Base-by-base conservation (phyloP, 2,329 filamentous ascomycete genomes). In the Diplodia sapinea region DNA sequence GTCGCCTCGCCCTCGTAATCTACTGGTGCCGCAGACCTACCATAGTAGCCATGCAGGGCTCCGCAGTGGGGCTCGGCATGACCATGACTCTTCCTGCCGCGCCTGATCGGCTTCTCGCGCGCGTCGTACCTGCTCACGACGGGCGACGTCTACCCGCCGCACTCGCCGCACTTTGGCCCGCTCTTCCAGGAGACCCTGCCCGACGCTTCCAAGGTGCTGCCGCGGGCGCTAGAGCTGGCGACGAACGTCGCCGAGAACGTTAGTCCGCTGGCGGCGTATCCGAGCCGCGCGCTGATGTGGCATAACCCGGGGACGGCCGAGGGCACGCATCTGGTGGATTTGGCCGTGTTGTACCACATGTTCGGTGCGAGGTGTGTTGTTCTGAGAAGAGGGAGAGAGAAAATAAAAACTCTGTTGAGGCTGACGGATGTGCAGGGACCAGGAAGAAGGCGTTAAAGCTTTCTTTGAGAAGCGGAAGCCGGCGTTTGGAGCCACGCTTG, bases 51-150 rank as follows among this genome's bases (percentile, higher is more conserved):
- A 79, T 88, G 68, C 87, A 88, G 74, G 87, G 87, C 20, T 81
- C 81, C 55, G 86, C 86, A 23, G 87, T 88, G 3, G 87, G 87
- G 62, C 82, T 88, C 3, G 87, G 87, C 29, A 85, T 88, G 71
- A 89, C 87, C 47, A 86, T 88, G 83, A 86, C 86, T 56, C 57
- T 68, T 70, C 50, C 50, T 71, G 3, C 70, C 70, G 33, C 70
- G 70, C 13, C 59, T 71, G 15, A 64, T 70, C 54, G 70, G 70
- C 15, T 68, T 66, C 61, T 63, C 59, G 1, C 68, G 67, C 8
- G 68, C 69, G 6, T 49, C 65, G 13, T 67, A 70, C 20, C 63
- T 71, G 9, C 59, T 68, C 15, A 67, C 69, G 11, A 70, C 70
- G 4, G 70, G 69, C 3, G 52, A 67, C 6, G 56, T 61, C 13